Base-by-base conservation (phyloP, 2,329 filamentous ascomycete genomes). In the Colletotrichum lentis region DNA sequence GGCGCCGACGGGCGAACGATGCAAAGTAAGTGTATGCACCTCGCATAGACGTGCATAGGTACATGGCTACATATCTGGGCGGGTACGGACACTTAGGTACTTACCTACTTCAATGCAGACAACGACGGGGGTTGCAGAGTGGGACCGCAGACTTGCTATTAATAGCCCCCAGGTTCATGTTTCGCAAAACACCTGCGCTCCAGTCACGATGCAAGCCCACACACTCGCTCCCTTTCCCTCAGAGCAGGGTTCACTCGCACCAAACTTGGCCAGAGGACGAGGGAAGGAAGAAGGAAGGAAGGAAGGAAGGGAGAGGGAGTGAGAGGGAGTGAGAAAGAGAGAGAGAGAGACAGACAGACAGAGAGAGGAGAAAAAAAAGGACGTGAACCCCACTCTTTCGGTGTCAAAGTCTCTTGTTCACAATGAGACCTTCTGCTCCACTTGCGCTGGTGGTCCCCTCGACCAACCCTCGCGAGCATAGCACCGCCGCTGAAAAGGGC, bases 121-220 rank as follows among this genome's bases (percentile, higher is more conserved):
- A 8, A 53, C n/a, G 50, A 54, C 24, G 49, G 27, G 18, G 44
- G 41, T 35, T 16, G 22, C 10, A 11, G 35, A 39, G 20, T 44
- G 58, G 46, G 39, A 59, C 56, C 44, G 56, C 43, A n/a, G 56
- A 18, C 56, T 47, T 47, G 44, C 67, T 69, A 69, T 69, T 69
- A 69, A 69, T 69, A 69, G 63, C 31, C 67, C 67, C 63, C 67
- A 31, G 57, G 53, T 53, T 58, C 57, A 54, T 55, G 63, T 67
- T 69, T 69, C 63, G 57, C 57, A 69, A 62, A 67, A 54, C 64
- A 67, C 27, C 27, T 31, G 27, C 43, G 44, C 37, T 67, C 67
- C 56, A 69, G 62, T 69, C 67, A 67, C 63, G 62, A 68, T 39
- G 65, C 59, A 56, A 62, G 54, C 61, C 56, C 56, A 37, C 55